Percentiles rank a stretch among this genome's conserved stretches.
Evolutionary conservation across 2,329 filamentous ascomycete species (phyloP).

Genomic region (Neopestalotiopsis rosae): DNA sequence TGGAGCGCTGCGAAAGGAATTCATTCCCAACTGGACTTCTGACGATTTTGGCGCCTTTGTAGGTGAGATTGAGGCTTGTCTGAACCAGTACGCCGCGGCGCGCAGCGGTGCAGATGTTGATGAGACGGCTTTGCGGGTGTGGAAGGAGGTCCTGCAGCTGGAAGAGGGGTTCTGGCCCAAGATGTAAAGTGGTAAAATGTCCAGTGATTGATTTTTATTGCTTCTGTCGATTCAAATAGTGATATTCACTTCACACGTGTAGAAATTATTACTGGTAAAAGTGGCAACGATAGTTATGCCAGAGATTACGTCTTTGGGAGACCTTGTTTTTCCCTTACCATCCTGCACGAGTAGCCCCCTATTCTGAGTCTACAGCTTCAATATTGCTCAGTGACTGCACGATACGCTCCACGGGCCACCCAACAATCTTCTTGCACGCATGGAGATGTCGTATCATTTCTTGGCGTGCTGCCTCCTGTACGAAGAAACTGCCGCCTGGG

Average conservation of each 20-base stretch:
- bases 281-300: too few species aligned
- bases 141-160: constrained; percentile 57
- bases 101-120: constrained; percentile 34
- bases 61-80: constrained; percentile 40
- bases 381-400: constrained; percentile 22
- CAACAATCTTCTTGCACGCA: constrained; percentile 40
- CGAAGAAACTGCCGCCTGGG: constrained; percentile 39
- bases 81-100: constrained; percentile 33
- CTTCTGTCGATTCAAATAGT: background rate
- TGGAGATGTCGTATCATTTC: constrained; percentile 39
- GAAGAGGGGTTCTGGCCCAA: constrained; percentile 66
- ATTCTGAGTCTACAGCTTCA: background rate
- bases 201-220: background rate
- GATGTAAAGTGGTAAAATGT: constrained; percentile 21
- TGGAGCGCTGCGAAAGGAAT: constrained; percentile 66
- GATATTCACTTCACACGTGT: background rate
- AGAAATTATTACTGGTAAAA: too few species aligned
- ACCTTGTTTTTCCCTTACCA: too few species aligned
- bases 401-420: constrained; percentile 45
- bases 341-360: too few species aligned
- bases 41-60: constrained; percentile 60
- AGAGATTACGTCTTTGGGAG: too few species aligned
- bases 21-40: constrained; percentile 74
- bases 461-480: constrained; percentile 29
- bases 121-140: constrained; percentile 47